Base-by-base conservation (phyloP, 169 alveolate species). In the Plasmodium blacklocki region DNA sequence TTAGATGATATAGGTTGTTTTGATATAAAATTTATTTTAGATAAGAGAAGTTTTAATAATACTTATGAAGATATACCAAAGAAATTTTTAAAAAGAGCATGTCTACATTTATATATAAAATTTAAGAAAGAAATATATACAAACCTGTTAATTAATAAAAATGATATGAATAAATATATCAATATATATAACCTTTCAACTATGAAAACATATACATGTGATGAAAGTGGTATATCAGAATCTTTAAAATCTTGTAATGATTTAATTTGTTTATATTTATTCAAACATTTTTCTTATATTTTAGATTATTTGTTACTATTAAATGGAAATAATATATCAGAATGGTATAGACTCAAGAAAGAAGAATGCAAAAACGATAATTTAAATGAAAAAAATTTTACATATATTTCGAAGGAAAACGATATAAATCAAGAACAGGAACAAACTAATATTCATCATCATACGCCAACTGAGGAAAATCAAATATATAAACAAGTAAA, bases 1-100 rank as follows among this genome's bases (percentile, higher is more conserved):
- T 62, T 83, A 70, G 91, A 83, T 19, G 74, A 71, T 52, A 68
- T 83, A 39, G 91, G 91, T 5, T 83, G 86, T 62, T 68, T 68
- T n/a, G 91, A 83, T 63, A 49, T 83, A 67, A 83, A 83, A 49
- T 83, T 83, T 60, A 83, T 83, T 29, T 23, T 73, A 2, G 91
- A 83, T 47, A 83, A 50, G 12, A 67, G 91, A 58, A 59, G 8
- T 52, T 83, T 83, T 62, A 43, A 32, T 15, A 32, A 59, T n/a
- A 11, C 15, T 0, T 32, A 32, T 32, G 80, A 78, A 3, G 15
- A 47, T 21, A n/a, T 83, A 29, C 91, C 91, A 14, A 68, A 43
- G 23, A 43, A n/a, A 2, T 83, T 83, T 29, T 72, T 68, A 15
- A 83, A 83, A 83, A 50, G 63, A n/a, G 58, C 89, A 52, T 56